Evolutionary conservation across 805 yeast genomes (phyloP), one percentile per base, ranked within the genome.

Genomic region (Starmera quercuum): DNA sequence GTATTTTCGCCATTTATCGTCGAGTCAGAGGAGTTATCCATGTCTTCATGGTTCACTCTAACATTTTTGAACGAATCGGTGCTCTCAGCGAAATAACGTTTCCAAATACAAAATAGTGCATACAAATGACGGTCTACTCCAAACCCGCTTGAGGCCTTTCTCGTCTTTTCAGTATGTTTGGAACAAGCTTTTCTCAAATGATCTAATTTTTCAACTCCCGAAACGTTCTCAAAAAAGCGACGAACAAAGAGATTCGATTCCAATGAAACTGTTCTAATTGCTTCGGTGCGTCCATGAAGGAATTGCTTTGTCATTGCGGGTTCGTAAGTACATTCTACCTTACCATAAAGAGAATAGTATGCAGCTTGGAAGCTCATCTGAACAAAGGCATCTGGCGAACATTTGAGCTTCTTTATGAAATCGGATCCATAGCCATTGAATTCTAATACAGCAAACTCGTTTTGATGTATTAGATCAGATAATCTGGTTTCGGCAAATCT

Each of bases 351-450:
- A 0, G 95, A 94, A 52, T 84, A 87, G 57, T 86, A 87, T 4
- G 95, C 86, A 7, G 92, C 84, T 58, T 87, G 96, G 65, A 86
- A 85, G 17, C 87, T 81, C 90, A 87, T 85, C 56, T 87, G 97
- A 25, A 83, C 80, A 59, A 83, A 87, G 0, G 97, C 97, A 65
- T 87, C 97, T 0, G 97, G 97, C 3, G 94, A 83, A 55, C 78
- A 79, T 41, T 86, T 88, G 75, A 85, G 79, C 38, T 74, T 74
- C 54, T 87, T 87, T 53, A 87, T 86, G 37, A 74, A 69, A 33
- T 78, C 75, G 46, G 84, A 73, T 26, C 96, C 97, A 54, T 70
- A 83, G 7, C 61, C 56, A 21, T 53, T 50, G 58, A 82, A 87
- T 56, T 85, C 90, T 38, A 87, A 60, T 18, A 81, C 83, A 34